Evolutionary conservation across 2,329 filamentous ascomycete species (phyloP), one percentile per base, ranked within the genome.

Genomic region (Saccharata proteae): DNA sequence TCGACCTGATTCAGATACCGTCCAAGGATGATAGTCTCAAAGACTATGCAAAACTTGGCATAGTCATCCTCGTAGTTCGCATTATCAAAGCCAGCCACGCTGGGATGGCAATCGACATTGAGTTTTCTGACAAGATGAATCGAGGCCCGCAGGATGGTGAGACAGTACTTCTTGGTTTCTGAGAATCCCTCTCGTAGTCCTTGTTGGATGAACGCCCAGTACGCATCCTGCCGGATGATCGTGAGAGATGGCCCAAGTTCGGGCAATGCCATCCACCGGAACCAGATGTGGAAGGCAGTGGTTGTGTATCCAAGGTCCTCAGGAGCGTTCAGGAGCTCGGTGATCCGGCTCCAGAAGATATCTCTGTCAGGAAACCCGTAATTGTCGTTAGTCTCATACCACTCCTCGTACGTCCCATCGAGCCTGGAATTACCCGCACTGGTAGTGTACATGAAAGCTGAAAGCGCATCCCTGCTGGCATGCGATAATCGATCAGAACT

Each of bases 1-100:
- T 61, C 43, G 3, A 65, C 55, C 36, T 67, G 63, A 35, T 66
- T 66, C 24, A 59, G 40, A 37, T 67, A 67, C 15, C 63, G 54
- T 22, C 62, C 59, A 13, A 67, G 50, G 6, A 65, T 54, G 11
- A 67, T 57, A 0, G 56, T 65, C 35, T 66, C 62, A 36, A 62
- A 66, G 1, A 66, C 44, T 4, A 52, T 55, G 24, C 55, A 57
- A 33, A 55, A 66, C 18, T 54, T 54, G 5, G 55, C 50, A 38
- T 63, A 66, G 16, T 58, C 53, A 12, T 37, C 37, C 12, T 45
- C 24, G 27, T 50, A 50, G 14, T 18, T 17, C 10, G 33, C 24
- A n/a, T 21, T 23, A 6, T 29, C 23, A 10, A 28, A 20, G 13
- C 27, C 28, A 15, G 22, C 6, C 12, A 35, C 21, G 16, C 27